phyloP scores from a whole-genome alignment of 441 rosid genomes.

The Adansonia rubrostipa region DNA sequence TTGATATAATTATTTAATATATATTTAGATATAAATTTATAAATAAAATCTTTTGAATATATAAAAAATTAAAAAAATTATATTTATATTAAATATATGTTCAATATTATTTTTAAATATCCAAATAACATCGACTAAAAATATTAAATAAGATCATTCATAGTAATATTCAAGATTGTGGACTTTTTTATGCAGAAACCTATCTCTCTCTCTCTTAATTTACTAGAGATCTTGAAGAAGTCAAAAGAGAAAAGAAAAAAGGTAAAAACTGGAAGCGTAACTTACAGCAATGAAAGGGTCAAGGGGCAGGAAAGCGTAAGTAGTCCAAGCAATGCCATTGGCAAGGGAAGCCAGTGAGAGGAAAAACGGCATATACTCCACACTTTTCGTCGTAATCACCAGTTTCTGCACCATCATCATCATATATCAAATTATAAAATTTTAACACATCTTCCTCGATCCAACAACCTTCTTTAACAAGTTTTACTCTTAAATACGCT shows the following conservation, averaged over 20 bases:
- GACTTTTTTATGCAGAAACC: no score
- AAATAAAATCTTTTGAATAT: no score
- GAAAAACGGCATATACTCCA: constrained; percentile 85
- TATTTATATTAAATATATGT: no score
- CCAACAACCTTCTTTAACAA: no score
- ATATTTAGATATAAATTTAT: no score
- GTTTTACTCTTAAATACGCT: not conserved
- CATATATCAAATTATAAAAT: not conserved
- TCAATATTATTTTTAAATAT: no score
- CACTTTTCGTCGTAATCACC: constrained; percentile 83
- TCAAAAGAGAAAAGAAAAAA: not conserved
- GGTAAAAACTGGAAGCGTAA: not conserved
- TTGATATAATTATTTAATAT: no score
- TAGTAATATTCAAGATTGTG: not conserved
- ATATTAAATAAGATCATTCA: no score
- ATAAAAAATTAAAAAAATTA: no score
- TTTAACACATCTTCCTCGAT: not conserved
- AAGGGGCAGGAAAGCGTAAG: constrained; percentile 72
- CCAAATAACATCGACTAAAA: no score
- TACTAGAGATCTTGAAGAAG: not conserved
- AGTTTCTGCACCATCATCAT: constrained; percentile 52
- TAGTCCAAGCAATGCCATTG: constrained; percentile 70
- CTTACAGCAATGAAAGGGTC: constrained; percentile 74
- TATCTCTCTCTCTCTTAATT: not conserved
- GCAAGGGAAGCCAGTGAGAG: constrained; percentile 70